A percentile compares a stretch with the other conserved stretches of the same genome.
Evolutionary conservation across 352 stramenopile species (phyloP).

Genomic region (Phytophthora cactorum): DNA sequence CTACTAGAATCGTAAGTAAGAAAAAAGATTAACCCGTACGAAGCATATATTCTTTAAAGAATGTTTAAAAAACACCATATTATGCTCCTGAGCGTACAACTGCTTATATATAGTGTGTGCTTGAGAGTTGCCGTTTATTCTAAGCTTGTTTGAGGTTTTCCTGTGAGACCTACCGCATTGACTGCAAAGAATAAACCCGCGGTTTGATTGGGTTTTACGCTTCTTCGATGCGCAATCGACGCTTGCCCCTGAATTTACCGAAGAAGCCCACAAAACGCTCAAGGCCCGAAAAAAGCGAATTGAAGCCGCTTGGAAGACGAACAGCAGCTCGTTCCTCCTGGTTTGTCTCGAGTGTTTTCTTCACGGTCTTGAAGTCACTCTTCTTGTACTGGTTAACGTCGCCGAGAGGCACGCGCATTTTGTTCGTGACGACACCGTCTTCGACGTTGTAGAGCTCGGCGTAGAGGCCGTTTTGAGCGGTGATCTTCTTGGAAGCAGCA

Average conservation of each 20-base stretch:
- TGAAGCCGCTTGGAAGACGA: slow-evolving; percentile 5
- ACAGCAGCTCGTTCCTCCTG: slow-evolving; percentile 18
- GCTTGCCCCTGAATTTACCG: background rate
- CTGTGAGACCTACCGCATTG: background rate
- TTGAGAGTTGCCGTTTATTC: no score
- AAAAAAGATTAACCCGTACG: background rate
- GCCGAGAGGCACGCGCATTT: slow-evolving; percentile 20
- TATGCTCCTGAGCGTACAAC: background rate
- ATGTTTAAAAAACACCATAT: no score
- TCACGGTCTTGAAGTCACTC: slow-evolving; percentile 16
- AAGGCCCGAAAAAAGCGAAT: slow-evolving; percentile 4
- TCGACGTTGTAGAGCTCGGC: slow-evolving; percentile 15
- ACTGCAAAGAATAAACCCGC: background rate
- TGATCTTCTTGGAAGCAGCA: slow-evolving; percentile 10
- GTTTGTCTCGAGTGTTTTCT: slow-evolving; percentile 1
- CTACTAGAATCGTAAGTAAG: slow-evolving; percentile 39
- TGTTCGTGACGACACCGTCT: slow-evolving; percentile 17
- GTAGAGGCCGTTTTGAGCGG: slow-evolving; percentile 15
- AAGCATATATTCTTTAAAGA: no score
- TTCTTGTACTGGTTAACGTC: slow-evolving; percentile 9
- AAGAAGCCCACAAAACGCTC: slow-evolving; percentile 12
- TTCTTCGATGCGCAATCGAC: slow-evolving; percentile 8
- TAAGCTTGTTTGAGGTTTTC: background rate
- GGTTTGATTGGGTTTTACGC: background rate
- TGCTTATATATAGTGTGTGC: no score